Evolutionary conservation across 768 basidiomycete genomes (phyloP).

Genomic region (Russula sp.): DNA sequence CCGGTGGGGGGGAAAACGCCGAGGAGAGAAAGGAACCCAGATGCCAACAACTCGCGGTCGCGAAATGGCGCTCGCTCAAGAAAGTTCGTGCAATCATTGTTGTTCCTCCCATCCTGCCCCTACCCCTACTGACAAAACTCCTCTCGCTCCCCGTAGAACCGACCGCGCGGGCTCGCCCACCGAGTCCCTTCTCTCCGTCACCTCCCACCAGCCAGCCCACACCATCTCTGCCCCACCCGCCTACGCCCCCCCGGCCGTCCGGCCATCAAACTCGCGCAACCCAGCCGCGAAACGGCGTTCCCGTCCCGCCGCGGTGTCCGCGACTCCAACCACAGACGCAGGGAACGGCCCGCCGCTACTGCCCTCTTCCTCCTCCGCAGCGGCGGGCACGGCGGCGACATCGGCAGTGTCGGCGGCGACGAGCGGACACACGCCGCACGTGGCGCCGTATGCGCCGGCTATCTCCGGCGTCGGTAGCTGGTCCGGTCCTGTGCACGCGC

Average conservation of each 20-base stretch:
- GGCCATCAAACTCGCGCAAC: constrained; percentile 36
- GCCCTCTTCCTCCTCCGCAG: constrained; percentile 5
- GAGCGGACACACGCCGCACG: constrained; percentile 9
- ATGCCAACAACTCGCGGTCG: constrained; percentile 39
- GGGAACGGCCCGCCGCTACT: not conserved
- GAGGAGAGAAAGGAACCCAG: constrained; percentile 51
- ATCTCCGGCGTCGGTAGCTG: constrained; percentile 33
- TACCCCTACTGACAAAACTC: not conserved
- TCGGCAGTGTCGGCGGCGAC: constrained; percentile 10
- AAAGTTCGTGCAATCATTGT: constrained; percentile 43
- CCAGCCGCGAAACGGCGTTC: constrained; percentile 26
- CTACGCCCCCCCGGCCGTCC: constrained; percentile 17
- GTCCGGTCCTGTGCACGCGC: constrained; percentile 39
- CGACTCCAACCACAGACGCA: constrained; percentile 15
- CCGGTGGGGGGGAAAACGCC: constrained; percentile 47
- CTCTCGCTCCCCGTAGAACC: constrained; percentile 34
- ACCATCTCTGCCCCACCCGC: constrained; percentile 11
- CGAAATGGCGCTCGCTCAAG: constrained; percentile 51
- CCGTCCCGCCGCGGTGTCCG: constrained; percentile 15
- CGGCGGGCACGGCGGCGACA: constrained; percentile 19
- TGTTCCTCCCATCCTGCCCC: constrained; percentile 4
- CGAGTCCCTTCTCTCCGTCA: constrained; percentile 66
- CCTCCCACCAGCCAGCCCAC: constrained; percentile 45
- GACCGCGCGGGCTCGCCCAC: constrained; percentile 66
- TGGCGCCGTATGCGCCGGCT: not conserved